Evolutionary conservation across 2,329 filamentous ascomycete genomes (phyloP).

Genomic region (Eurotiales sp.): DNA sequence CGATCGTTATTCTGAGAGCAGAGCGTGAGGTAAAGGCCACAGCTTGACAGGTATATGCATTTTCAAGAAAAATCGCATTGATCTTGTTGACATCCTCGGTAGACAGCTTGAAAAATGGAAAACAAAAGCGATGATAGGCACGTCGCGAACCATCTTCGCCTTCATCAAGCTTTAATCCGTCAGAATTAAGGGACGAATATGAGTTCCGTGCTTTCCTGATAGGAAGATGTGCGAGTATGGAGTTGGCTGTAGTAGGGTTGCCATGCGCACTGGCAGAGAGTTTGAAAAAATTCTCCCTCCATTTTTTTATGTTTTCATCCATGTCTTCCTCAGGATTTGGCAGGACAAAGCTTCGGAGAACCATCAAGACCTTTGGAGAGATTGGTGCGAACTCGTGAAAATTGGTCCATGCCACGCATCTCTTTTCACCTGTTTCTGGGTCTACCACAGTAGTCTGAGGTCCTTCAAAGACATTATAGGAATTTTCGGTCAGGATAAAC

Average conservation of each 20-base stretch:
- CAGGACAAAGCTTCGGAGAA: conserved; percentile 6
- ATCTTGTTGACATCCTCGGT: conserved; percentile 2
- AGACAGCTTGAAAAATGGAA: not conserved
- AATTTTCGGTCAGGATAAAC: conserved; percentile 33
- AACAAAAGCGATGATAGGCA: not conserved
- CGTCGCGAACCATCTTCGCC: conserved; percentile 1
- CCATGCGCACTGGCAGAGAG: not conserved
- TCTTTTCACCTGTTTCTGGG: not conserved
- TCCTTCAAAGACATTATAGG: conserved; percentile 30
- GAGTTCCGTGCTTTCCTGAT: conserved; percentile 1
- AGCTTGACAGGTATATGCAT: not conserved
- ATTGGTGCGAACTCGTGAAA: conserved; percentile 9
- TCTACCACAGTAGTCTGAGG: conserved; percentile 8
- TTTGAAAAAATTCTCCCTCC: conserved; percentile 1
- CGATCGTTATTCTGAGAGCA: not conserved
- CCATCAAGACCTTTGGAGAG: conserved; percentile 4
- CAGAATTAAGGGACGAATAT: not conserved
- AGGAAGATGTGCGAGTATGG: not conserved
- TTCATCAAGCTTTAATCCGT: not conserved
- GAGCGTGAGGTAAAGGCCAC: conserved; percentile 1
- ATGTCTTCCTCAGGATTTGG: conserved; percentile 5
- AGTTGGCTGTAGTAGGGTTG: not conserved
- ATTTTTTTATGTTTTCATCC: not conserved
- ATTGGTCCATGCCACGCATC: conserved; percentile 2
- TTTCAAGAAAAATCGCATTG: conserved; percentile 4